phyloP scores from a whole-genome alignment of 805 yeast genomes.

The Scheffersomyces ergatensis region DNA sequence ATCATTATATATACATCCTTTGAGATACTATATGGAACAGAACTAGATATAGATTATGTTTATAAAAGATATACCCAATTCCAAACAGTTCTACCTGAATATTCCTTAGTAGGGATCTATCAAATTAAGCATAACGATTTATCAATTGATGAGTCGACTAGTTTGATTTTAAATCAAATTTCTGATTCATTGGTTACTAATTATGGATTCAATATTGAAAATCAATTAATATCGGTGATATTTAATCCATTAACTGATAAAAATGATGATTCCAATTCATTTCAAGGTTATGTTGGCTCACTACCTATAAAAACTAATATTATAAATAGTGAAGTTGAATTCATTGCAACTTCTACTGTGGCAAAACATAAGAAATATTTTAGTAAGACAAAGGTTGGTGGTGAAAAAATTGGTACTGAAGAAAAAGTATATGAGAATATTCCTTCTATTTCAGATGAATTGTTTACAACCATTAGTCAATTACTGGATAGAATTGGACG shows the following conservation, averaged over 20 bases:
- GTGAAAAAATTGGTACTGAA: not conserved
- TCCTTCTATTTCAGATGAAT: not conserved
- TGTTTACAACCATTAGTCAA: not conserved
- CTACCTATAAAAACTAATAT: conserved; percentile 13
- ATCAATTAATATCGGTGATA: conserved; percentile 1
- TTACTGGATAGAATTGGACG: conserved; percentile 18
- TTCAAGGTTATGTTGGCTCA: not conserved
- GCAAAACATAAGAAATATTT: conserved; percentile 24
- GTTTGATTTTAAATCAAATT: not conserved
- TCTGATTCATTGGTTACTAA: not conserved
- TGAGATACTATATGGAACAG: conserved; percentile 14
- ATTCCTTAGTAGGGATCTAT: conserved; percentile 29
- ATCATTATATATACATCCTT: conserved; percentile 23
- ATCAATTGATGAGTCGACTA: not conserved
- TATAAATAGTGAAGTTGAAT: conserved; percentile 28
- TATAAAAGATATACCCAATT: conserved; percentile 24
- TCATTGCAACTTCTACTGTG: conserved; percentile 30
- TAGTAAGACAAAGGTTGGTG: conserved; percentile 2
- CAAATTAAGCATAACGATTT: conserved; percentile 8
- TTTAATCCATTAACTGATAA: not conserved
- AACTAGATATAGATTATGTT: conserved; percentile 21
- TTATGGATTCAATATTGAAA: not conserved
- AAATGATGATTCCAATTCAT: too few species aligned
- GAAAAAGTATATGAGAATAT: not conserved
- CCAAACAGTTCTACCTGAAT: conserved; percentile 24